Base-by-base conservation (phyloP, 2,329 filamentous ascomycete species). In the Fusarium sp. region DNA sequence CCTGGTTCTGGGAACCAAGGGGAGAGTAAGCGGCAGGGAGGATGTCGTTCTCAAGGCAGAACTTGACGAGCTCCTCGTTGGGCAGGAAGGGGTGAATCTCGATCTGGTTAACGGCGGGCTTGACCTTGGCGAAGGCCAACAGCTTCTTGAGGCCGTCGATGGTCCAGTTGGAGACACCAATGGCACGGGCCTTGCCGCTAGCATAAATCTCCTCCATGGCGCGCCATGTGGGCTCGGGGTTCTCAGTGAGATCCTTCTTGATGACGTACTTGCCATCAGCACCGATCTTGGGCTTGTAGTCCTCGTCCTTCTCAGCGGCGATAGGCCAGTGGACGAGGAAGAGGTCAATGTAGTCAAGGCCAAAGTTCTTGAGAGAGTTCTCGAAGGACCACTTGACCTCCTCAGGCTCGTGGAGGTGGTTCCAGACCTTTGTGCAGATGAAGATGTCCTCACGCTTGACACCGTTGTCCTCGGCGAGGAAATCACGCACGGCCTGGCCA, bases 391-490 rank as follows among this genome's bases (percentile, higher is more conserved):
- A 78, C 72, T 85, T 83, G 38, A 88, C 82, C 61, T 86, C 80
- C 42, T 85, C 79, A 2, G 83, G 81, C 55, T 81, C 78, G 72
- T 88, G 86, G 29, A 85, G 81, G 25, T 83, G 87, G 79, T 89
- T 89, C 88, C 87, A 90, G 32, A 90, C 81, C 81, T 90, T 90
- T 70, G 85, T 86, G 27, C 87, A 89, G 55, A 88, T 80, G 77
- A 86, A 81, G 59, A 85, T 74, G n/a, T 83, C 79, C 30, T 76
- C 79, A 15, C 81, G 80, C 69, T 74, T 76, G 22, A 76, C 66
- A 2, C 61, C 59, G 22, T 71, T 71, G 56, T 74, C 68, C 38
- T 74, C 66, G 6, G 57, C 63, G 38, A 62, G 77, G 76, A 59
- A 83, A 73, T 66, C 81, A 74, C 52, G 77, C 58, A 85, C 81